A percentile compares a stretch with the other conserved stretches of the same genome.
Evolutionary conservation across 2,329 filamentous ascomycete genomes (phyloP).

Genomic region (Cladosporium oxysporum): DNA sequence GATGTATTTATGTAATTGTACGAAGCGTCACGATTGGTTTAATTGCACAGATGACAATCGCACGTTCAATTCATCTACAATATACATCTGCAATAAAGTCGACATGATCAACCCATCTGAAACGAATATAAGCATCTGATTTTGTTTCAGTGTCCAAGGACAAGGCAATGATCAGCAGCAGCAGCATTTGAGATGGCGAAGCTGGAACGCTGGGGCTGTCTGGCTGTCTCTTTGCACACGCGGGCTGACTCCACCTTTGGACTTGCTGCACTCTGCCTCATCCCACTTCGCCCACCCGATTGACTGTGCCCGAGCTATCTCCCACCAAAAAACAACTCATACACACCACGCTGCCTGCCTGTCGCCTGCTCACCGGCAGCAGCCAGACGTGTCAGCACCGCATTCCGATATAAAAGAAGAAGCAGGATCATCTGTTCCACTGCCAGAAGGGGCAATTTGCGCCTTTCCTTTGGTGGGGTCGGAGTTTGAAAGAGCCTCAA

Average conservation of each 20-base stretch:
- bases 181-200: not conserved
- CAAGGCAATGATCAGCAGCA: not conserved
- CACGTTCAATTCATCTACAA: not conserved
- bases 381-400: not conserved
- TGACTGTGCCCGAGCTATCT: not conserved
- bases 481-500: not conserved
- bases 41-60: not conserved
- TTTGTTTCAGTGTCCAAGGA: not conserved
- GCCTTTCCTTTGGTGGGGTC: slow-evolving; percentile 14
- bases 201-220: not conserved
- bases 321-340: not conserved
- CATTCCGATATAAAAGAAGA: not conserved
- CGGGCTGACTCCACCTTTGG: slow-evolving; percentile 10
- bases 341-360: not conserved
- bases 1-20: slow-evolving; percentile 6
- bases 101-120: not conserved
- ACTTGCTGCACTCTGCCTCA: not conserved
- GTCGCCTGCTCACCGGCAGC: not conserved
- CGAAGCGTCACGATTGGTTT: not conserved
- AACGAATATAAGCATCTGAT: not conserved
- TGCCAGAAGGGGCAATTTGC: slow-evolving; percentile 8
- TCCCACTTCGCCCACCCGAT: slow-evolving; percentile 13
- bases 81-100: not conserved
- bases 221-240: not conserved
- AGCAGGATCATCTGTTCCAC: not conserved